Percentiles rank a stretch among this genome's conserved stretches.
Conservation (phyloP, 1,284 basidiomycete species). For the Amylostereum areolatum region DNA sequence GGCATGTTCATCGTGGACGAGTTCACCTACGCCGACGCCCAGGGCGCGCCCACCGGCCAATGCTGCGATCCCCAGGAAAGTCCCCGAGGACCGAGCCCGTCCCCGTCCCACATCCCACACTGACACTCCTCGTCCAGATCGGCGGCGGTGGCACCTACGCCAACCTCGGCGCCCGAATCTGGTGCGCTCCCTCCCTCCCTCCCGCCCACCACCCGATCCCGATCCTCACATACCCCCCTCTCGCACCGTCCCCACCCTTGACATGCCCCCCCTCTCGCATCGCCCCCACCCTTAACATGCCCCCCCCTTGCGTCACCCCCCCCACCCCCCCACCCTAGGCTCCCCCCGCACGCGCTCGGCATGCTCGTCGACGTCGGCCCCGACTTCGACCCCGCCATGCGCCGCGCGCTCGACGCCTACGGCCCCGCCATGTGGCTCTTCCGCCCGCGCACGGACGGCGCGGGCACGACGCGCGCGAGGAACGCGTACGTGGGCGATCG, state of each 20-base stretch:
- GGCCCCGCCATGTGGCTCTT: slow-evolving; percentile 81
- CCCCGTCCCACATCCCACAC: too few species aligned
- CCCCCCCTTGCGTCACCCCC: too few species aligned
- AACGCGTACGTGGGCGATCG: slow-evolving; percentile 75
- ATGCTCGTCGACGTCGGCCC: slow-evolving; percentile 82
- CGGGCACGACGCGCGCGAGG: slow-evolving; percentile 66
- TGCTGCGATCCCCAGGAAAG: slow-evolving; percentile 46
- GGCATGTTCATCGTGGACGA: slow-evolving; percentile 93
- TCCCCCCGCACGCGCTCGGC: slow-evolving; percentile 55
- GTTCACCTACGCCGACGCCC: slow-evolving; percentile 55
- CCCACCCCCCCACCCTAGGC: slow-evolving; percentile 35
- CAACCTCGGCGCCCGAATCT: slow-evolving; percentile 73
- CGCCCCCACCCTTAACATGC: too few species aligned
- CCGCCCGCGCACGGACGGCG: slow-evolving; percentile 44
- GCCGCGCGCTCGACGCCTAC: slow-evolving; percentile 52
- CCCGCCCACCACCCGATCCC: slow-evolving; percentile 8
- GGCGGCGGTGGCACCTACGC: slow-evolving; percentile 88
- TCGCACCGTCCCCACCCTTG: too few species aligned
- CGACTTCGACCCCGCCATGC: slow-evolving; percentile 68
- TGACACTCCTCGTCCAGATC: slow-evolving; percentile 44
- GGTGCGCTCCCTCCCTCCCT: slow-evolving; percentile 35
- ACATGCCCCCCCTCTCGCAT: too few species aligned
- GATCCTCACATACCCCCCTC: not conserved
- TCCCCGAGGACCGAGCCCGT: not conserved
- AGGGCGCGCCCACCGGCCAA: slow-evolving; percentile 44